Evolutionary conservation across 352 stramenopile species (phyloP).

Genomic region (Pythium aphanidermatum): DNA sequence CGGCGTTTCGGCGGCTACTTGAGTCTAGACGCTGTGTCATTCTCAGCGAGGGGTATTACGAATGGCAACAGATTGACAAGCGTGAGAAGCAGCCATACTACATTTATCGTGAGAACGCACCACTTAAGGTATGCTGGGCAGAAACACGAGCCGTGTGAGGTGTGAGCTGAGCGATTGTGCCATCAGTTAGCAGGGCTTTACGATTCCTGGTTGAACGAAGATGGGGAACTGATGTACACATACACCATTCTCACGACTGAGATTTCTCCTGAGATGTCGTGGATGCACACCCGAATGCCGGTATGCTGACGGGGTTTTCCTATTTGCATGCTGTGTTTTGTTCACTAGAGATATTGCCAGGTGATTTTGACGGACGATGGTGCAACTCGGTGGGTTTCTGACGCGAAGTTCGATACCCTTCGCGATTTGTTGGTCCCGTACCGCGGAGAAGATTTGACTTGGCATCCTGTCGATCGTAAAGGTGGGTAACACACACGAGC

Average conservation of each 20-base stretch:
- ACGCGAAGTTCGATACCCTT: slow-evolving; percentile 51
- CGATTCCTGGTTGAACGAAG: slow-evolving; percentile 66
- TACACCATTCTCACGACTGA: slow-evolving; percentile 88
- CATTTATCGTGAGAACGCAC: slow-evolving; percentile 38
- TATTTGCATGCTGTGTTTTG: background rate
- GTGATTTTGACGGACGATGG: slow-evolving; percentile 68
- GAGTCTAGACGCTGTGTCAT: slow-evolving; percentile 76
- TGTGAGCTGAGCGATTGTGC: background rate
- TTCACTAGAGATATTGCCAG: slow-evolving; percentile 19
- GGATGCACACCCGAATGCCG: slow-evolving; percentile 86
- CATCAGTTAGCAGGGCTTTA: slow-evolving; percentile 80
- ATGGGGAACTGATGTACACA: slow-evolving; percentile 63
- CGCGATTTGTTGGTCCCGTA: slow-evolving; percentile 52
- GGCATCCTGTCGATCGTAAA: slow-evolving; percentile 73
- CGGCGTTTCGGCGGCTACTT: slow-evolving; percentile 68
- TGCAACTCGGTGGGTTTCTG: slow-evolving; percentile 53
- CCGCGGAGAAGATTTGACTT: slow-evolving; percentile 45
- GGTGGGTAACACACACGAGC: slow-evolving; percentile 17
- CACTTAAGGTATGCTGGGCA: slow-evolving; percentile 40
- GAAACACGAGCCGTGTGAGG: background rate
- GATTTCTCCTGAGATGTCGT: slow-evolving; percentile 53
- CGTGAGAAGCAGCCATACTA: slow-evolving; percentile 90
- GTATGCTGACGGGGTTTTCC: slow-evolving; percentile 19
- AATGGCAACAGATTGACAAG: slow-evolving; percentile 87
- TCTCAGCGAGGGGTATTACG: slow-evolving; percentile 87